Base-by-base conservation (phyloP, 1,139 yeast genomes). In the Candida anutae region DNA sequence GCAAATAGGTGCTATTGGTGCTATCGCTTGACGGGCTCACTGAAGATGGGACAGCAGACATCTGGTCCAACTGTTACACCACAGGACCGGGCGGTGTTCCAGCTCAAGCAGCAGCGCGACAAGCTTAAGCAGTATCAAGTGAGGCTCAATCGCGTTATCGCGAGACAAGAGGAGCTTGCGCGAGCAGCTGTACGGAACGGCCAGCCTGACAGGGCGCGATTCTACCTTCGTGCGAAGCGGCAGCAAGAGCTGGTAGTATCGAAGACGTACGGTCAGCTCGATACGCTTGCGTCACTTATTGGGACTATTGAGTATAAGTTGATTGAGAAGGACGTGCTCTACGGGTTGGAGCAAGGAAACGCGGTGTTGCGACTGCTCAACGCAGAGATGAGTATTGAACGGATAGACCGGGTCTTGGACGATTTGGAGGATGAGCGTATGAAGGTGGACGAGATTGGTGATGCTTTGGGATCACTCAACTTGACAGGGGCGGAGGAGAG, bases 51-150 rank as follows among this genome's bases (percentile, higher is more conserved):
- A 22, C 68, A 63, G 35, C 62, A 54, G 37, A 39, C 66, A 12
- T 62, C 69, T 9, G 45, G 68, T 6, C 74, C 77, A 2, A 71
- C 69, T 45, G 76, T 87, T 17, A 84, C 95, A 2, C 66, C 77
- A 16, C 90, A 87, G 41, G 98, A 90, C 47, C 71, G 67, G 43
- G 95, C 96, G 0, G 70, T 90, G 13, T 65, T 84, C 42, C 94
- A 87, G 47, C 66, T 90, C 45, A 90, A 90, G 48, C 65, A 81
- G 24, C 96, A 93, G 43, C 66, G 95, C 34, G 98, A 90, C 52
- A 80, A 80, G 42, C 63, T 90, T 25, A 74, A 73, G 37, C 82
- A 79, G 48, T 82, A 85, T 40, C 88, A 83, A 40, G 69, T 66
- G 31, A 71, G 74, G 36, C 68, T 87, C 24, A 61, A 61, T 23